Evolutionary conservation across 2,329 filamentous ascomycete genomes (phyloP), one percentile per base, ranked within the genome.

Genomic region (Calonectria montana): DNA sequence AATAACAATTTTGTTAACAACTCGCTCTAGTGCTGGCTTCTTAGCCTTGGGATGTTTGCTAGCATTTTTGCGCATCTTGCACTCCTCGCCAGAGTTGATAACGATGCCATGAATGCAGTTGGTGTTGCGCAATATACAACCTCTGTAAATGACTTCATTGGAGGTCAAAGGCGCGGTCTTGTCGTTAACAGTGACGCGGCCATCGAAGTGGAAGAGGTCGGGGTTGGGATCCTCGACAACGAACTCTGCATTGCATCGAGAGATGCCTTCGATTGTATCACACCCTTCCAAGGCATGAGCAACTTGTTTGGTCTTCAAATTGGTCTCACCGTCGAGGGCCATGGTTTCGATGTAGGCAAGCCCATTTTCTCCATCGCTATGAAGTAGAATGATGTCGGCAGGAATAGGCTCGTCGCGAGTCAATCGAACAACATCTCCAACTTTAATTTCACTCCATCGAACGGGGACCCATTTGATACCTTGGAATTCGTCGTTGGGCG

Each of bases 21-120:
- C 89, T 3, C 85, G 85, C 79, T 97, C 95, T 10, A 97, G 87
- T 1, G 92, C 89, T 0, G 95, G 95, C 43, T 93, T 93, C 82
- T 97, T 97, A 69, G 95, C 94, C 35, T 92, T 91, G 12, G 94
- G 94, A 75, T 96, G 95, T 80, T 96, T 95, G 82, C 95, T 97
- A 62, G 95, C 93, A 79, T 97, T 97, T 93, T 97, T 95, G 57
- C 95, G 93, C 70, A 97, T 96, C 82, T 97, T 97, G 84, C 94
- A 97, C 82, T 97, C 95, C 81, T 97, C 94, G 39, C 94, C 94
- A 0, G 94, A 95, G 83, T 98, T 98, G 76, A 98, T 92, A 37
- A 97, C 94, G 78, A 98, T 73, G 1, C 95, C 95, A 57, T 94
- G 86, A 5, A 91, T 93, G 73, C 88, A 87, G 6, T 88, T 87